Percentiles rank a stretch among this genome's conserved stretches.
These are phyloP conservation scores for Colletotrichum chlorophyti DNA, from an alignment of 2,329 filamentous ascomycete genomes.

Conservation along the genomic window DNA sequence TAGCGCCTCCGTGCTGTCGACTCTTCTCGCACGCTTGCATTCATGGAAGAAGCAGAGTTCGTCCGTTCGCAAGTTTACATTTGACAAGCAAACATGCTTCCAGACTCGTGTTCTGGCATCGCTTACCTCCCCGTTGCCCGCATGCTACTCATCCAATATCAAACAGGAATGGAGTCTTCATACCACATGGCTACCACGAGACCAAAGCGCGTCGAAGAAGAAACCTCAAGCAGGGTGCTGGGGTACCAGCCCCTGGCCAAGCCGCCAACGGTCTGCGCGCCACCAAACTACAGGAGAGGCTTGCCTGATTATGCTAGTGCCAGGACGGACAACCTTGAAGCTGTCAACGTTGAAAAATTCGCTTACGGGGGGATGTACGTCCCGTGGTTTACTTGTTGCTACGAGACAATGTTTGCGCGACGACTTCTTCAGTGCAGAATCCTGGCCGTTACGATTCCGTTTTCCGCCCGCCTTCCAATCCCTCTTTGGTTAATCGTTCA, in stretches of 20 bases:
- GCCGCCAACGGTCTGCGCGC: background rate
- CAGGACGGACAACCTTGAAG: background rate
- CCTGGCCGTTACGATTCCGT: too few relatives aligned
- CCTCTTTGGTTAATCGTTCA: too few relatives aligned
- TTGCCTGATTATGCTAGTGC: background rate
- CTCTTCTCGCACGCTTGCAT: background rate
- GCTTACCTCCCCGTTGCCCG: background rate
- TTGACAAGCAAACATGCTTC: constrained; percentile 16
- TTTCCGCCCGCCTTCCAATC: too few relatives aligned
- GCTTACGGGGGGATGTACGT: background rate
- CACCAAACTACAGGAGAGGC: background rate
- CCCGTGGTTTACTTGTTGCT: background rate
- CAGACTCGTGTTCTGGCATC: constrained; percentile 3
- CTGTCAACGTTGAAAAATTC: constrained; percentile 4
- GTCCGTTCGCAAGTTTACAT: background rate
- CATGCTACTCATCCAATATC: background rate
- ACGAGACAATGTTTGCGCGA: background rate
- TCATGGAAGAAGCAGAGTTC: constrained; percentile 2
- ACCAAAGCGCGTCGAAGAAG: background rate
- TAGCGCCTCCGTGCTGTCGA: too few relatives aligned
- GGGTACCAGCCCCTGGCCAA: background rate
- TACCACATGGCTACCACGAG: constrained; percentile 11
- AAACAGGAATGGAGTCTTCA: background rate
- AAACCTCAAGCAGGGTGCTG: too few relatives aligned
- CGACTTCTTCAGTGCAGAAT: too few relatives aligned